Conservation (phyloP, 345 rosid genomes). For the Salix exigua region DNA sequence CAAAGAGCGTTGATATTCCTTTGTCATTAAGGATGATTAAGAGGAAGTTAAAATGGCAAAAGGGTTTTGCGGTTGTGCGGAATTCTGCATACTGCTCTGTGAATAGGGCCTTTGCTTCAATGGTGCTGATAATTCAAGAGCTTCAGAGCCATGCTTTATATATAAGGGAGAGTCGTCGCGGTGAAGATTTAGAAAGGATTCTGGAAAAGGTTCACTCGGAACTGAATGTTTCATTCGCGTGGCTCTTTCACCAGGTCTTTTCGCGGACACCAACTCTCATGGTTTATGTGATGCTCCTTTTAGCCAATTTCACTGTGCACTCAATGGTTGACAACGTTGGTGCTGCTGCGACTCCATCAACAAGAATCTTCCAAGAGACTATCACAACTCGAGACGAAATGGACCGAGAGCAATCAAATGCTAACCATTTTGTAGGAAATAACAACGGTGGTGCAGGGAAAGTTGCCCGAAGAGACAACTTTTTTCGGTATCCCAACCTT, state of each 20-base stretch:
- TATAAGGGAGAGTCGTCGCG: conserved; percentile 27
- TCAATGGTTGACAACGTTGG: conserved; percentile 43
- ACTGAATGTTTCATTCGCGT: conserved; percentile 49
- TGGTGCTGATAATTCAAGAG: conserved; percentile 65
- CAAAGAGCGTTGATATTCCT: conserved; percentile 56
- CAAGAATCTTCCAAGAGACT: not conserved
- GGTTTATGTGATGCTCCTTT: conserved; percentile 64
- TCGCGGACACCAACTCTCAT: conserved; percentile 64
- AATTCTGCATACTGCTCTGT: conserved; percentile 48
- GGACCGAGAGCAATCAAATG: conserved; percentile 7
- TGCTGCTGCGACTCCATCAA: conserved; percentile 9
- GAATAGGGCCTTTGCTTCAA: conserved; percentile 64
- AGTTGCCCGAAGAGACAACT: not conserved
- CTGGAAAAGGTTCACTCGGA: conserved; percentile 45
- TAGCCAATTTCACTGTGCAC: conserved; percentile 61
- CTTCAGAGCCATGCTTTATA: conserved; percentile 52
- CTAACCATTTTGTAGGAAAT: not conserved
- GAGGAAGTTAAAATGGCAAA: conserved; percentile 51
- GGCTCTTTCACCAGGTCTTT: conserved; percentile 70
- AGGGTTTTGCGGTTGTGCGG: conserved; percentile 40
- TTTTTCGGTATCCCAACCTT: conserved; percentile 4
- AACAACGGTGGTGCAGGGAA: no score
- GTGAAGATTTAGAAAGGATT: conserved; percentile 43
- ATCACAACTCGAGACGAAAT: conserved; percentile 2
- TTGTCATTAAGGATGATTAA: conserved; percentile 57